Base-by-base conservation (phyloP, 2,329 filamentous ascomycete genomes). In the Pestalotiopsis sp. region DNA sequence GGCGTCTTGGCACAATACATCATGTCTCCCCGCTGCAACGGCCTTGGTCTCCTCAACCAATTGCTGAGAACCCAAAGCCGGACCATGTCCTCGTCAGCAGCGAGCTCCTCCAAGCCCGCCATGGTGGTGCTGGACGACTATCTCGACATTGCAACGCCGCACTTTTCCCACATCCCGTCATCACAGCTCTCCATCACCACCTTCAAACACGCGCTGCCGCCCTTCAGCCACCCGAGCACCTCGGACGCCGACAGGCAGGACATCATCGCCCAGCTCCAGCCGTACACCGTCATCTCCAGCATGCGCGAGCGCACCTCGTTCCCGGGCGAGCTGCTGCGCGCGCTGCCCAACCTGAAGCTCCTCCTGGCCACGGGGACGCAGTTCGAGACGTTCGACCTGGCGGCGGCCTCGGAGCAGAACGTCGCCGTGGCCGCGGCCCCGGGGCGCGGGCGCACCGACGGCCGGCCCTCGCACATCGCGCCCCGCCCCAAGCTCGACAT, bases 261-360 rank as follows among this genome's bases (percentile, higher is more conserved):
- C 2, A 82, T 91, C 5, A 80, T 89, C 70, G 77, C 83, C 27
- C 85, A 88, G 11, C 84, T 92, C 3, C 78, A 83, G 63, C 86
- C 88, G 0, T 92, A 88, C 76, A 81, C 83, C 17, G 80, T 89
- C 63, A 86, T 92, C 61, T 78, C 75, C 31, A 85, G 86, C 1
- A 91, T 92, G 87, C 86, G 90, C 68, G 90, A 92, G 78, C 87
- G 90, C 36, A 92, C 90, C 0, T 83, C 89, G 0, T 90, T 93
- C 72, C 83, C 87, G 0, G 81, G 78, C 1, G 79, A 82, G 0
- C 79, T 92, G 0, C 81, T 92, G 4, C 75, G 80, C 3, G 75
- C 83, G 17, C 83, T 93, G 0, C 90, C 90, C 0, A 91, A 92
- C 62, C 81, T 92, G 2, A 89, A 87, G 74, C 78, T 91, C 0